Conservation (phyloP, 352 stramenopile genomes). For the Pythium brachiatum region DNA sequence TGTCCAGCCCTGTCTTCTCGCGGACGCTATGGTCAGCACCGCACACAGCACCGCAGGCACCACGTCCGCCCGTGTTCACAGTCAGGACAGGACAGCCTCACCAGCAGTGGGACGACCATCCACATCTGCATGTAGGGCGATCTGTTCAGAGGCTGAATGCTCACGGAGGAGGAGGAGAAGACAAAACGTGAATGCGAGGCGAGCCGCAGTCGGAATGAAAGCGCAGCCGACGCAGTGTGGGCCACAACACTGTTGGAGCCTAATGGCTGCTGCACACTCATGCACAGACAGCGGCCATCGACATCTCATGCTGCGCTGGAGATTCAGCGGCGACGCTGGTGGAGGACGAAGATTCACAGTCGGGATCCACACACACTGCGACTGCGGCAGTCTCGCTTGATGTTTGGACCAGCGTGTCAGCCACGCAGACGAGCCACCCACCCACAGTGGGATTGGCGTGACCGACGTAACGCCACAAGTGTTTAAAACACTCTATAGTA, state of each 20-base stretch:
- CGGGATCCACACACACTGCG: no score
- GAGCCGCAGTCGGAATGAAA: background rate
- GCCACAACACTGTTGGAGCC: no score
- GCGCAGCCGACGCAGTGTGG: no score
- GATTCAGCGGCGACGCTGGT: background rate
- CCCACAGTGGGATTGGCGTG: constrained; percentile 3
- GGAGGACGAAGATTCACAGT: background rate
- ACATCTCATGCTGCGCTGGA: background rate
- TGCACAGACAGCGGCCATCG: no score
- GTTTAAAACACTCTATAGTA: background rate
- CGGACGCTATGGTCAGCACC: background rate
- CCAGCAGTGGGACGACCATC: background rate
- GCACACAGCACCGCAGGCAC: background rate
- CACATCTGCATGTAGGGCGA: background rate
- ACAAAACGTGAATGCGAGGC: background rate
- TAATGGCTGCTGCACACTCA: no score
- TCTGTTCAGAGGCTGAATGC: background rate
- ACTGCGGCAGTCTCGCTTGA: no score
- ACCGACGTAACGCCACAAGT: background rate
- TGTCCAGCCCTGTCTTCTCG: background rate
- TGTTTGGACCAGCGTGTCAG: background rate
- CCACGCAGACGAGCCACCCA: background rate
- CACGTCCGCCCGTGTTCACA: background rate
- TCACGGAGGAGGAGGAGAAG: background rate
- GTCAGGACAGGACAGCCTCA: constrained; percentile 1